A percentile compares a stretch with the other conserved stretches of the same genome.
Evolutionary conservation across 306 rosid genomes (phyloP).

Genomic region (Cicer chorassanicum): DNA sequence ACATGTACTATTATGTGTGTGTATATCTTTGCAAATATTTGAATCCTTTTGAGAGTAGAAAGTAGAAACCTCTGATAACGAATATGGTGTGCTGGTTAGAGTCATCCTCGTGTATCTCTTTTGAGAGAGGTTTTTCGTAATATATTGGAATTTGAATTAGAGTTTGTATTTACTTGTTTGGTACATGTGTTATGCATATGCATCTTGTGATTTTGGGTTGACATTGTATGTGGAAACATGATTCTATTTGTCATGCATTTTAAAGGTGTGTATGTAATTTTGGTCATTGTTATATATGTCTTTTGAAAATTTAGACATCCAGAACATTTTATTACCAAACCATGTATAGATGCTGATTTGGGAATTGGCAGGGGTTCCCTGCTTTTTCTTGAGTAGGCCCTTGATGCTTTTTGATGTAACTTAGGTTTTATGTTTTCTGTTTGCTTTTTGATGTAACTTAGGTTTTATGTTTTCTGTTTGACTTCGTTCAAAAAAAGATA

Average conservation of each 20-base stretch:
- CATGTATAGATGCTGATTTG: constrained; percentile 21
- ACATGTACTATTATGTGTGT: neutral
- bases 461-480: constrained; percentile 3
- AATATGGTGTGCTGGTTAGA: constrained; percentile 2
- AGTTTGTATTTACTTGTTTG: constrained; percentile 12
- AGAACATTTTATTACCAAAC: neutral
- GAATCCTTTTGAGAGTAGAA: constrained; percentile 24
- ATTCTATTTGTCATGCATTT: constrained; percentile 37
- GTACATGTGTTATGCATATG: constrained; percentile 28
- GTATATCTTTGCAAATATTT: constrained; percentile 20
- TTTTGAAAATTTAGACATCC: constrained; percentile 27
- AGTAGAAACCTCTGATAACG: constrained; percentile 27
- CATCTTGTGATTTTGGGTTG: constrained; percentile 16
- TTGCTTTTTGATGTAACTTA: constrained; percentile 27
- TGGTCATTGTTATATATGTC: neutral
- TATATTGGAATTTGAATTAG: constrained; percentile 8
- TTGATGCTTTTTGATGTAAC: no score
- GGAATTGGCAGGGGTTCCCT: neutral
- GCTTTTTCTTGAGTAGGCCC: constrained; percentile 8
- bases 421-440: no score
- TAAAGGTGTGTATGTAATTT: constrained; percentile 8
- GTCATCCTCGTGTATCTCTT: constrained; percentile 9
- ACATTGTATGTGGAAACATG: neutral
- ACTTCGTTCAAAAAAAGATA: no score
- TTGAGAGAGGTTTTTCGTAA: constrained; percentile 33